These are phyloP conservation scores for Theobroma cacao DNA, from an alignment of 345 rosid species.

Conservation along the genomic window DNA sequence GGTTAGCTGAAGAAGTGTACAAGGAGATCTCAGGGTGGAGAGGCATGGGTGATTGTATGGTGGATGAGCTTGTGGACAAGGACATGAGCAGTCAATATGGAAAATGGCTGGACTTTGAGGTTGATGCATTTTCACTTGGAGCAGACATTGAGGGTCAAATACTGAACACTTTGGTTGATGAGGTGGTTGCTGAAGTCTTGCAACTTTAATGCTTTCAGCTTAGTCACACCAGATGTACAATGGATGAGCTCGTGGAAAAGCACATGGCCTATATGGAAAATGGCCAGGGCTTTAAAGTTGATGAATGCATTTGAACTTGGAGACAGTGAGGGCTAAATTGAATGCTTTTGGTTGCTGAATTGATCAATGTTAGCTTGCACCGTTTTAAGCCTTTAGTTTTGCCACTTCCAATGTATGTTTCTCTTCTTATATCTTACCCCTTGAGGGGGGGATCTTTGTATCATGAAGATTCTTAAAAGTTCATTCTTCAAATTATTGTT, in stretches of 20 bases:
- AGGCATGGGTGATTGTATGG: conserved; percentile 75
- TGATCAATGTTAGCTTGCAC: not conserved
- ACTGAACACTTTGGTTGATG: conserved; percentile 56
- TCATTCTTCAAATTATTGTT: conserved; percentile 1
- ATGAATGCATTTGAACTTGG: not conserved
- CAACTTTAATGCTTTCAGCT: conserved; percentile 8
- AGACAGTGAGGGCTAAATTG: not conserved
- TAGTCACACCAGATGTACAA: conserved; percentile 35
- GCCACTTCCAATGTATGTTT: not conserved
- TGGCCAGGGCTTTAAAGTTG: not conserved
- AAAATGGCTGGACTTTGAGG: conserved; percentile 76
- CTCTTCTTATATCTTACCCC: not conserved
- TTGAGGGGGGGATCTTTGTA: conserved; percentile 1
- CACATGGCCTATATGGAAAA: not conserved
- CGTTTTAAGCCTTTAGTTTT: not conserved
- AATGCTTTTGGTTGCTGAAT: not conserved
- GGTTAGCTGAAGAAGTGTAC: conserved; percentile 66
- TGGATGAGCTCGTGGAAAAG: conserved; percentile 71
- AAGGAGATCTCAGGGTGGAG: conserved; percentile 67
- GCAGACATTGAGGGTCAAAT: conserved; percentile 57
- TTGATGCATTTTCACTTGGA: conserved; percentile 59
- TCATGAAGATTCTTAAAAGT: not conserved
- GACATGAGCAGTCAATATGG: conserved; percentile 86
- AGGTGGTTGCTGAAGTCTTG: conserved; percentile 52
- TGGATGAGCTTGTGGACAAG: conserved; percentile 87